A percentile compares a stretch with the other conserved stretches of the same genome.
These are phyloP conservation scores for Phytophthora vignae DNA, from an alignment of 352 stramenopile genomes.

Conservation along the genomic window DNA sequence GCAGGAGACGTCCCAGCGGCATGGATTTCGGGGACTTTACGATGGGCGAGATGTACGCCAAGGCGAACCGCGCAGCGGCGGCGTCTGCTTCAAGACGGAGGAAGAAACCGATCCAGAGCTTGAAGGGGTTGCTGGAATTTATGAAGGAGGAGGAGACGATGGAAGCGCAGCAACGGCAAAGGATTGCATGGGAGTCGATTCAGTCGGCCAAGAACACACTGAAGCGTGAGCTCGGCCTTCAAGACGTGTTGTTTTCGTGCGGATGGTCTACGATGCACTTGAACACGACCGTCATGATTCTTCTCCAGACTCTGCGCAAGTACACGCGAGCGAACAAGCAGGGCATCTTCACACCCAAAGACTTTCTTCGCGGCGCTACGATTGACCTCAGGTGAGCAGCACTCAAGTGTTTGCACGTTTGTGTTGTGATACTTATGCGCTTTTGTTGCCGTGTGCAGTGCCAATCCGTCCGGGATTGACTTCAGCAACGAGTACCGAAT, in stretches of 20 bases:
- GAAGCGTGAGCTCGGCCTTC: slow-evolving; percentile 58
- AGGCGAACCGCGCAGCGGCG: slow-evolving; percentile 27
- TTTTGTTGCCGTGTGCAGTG: slow-evolving; percentile 31
- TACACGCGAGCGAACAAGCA: slow-evolving; percentile 46
- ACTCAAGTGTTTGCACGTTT: neutral
- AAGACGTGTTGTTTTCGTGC: slow-evolving; percentile 57
- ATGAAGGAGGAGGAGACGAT: slow-evolving; percentile 47
- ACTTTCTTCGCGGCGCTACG: slow-evolving; percentile 43
- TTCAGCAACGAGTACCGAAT: slow-evolving; percentile 67
- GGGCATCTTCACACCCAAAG: slow-evolving; percentile 42
- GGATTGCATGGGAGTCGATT: slow-evolving; percentile 61
- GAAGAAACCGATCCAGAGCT: slow-evolving; percentile 45
- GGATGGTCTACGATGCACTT: slow-evolving; percentile 70
- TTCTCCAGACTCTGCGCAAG: slow-evolving; percentile 68
- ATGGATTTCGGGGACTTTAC: slow-evolving; percentile 69
- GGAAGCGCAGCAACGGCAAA: slow-evolving; percentile 46
- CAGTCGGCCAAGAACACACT: slow-evolving; percentile 59
- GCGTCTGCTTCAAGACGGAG: slow-evolving; percentile 28
- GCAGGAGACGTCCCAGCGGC: slow-evolving; percentile 25
- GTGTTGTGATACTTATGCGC: neutral
- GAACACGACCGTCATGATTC: slow-evolving; percentile 65
- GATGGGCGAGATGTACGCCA: slow-evolving; percentile 53
- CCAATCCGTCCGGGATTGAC: slow-evolving; percentile 63
- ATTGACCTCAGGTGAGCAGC: slow-evolving; percentile 54
- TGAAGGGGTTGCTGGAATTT: slow-evolving; percentile 54